A percentile compares a stretch with the other conserved stretches of the same genome.
phyloP scores from a whole-genome alignment of 176 grass and related monocot species.

The Musa beccarii region DNA sequence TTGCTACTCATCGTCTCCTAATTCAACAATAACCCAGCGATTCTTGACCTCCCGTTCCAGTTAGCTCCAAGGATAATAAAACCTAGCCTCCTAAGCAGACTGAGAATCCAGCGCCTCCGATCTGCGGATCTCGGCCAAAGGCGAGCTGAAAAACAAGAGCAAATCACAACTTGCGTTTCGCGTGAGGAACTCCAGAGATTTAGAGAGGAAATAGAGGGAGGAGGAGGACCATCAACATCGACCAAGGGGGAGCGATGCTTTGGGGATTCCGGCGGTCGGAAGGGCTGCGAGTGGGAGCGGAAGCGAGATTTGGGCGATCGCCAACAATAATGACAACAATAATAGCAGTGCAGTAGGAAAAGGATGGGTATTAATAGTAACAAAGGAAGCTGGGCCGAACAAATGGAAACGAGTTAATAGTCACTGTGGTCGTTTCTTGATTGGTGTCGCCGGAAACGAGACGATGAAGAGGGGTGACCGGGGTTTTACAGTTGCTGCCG shows the following conservation, averaged over 20 bases:
- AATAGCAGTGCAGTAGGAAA: not conserved
- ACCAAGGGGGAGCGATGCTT: too few species aligned
- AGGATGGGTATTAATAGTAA: not conserved
- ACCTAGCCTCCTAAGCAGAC: not conserved
- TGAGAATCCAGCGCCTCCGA: not conserved
- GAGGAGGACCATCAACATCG: not conserved
- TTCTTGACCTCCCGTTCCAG: not conserved
- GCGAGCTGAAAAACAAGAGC: not conserved
- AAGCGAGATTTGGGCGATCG: not conserved
- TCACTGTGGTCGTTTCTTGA: too few species aligned
- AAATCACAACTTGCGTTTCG: not conserved
- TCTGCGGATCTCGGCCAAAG: not conserved
- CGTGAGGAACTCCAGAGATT: not conserved
- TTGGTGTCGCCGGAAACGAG: too few species aligned
- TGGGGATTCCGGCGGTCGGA: not conserved
- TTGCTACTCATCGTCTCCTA: slow-evolving; percentile 32
- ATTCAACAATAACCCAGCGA: not conserved
- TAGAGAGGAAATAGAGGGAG: not conserved
- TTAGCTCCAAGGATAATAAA: too few species aligned
- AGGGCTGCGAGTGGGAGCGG: not conserved
- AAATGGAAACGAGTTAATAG: not conserved
- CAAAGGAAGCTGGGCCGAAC: not conserved
- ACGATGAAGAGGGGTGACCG: too few species aligned
- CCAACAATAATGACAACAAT: not conserved
- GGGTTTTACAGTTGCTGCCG: too few species aligned